Conservation (phyloP, 2,329 filamentous ascomycete species). For the Cytospora paraplurivora region DNA sequence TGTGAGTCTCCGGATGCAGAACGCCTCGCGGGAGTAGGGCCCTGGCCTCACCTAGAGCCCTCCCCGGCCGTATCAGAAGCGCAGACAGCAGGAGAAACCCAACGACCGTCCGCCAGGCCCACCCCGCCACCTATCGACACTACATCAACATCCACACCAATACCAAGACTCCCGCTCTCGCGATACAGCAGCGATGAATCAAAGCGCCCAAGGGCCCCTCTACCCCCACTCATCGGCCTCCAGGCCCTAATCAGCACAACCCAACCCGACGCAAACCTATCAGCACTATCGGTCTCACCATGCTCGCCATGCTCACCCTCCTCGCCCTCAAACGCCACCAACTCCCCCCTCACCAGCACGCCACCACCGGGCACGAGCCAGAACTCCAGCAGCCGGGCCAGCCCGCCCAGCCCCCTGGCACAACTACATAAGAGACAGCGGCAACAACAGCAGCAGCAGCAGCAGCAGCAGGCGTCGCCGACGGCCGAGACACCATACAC, state of each 20-base stretch:
- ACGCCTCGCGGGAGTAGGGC: background rate
- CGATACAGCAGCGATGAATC: conserved; percentile 5
- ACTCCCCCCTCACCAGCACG: too few species aligned
- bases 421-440: too few species aligned
- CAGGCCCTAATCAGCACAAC: conserved; percentile 10
- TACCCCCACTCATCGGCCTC: conserved; percentile 19
- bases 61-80: background rate
- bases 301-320: conserved; percentile 10
- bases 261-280: background rate
- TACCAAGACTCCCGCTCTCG: conserved; percentile 7
- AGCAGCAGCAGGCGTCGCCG: background rate
- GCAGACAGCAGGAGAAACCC: background rate
- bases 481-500: conserved; percentile 22
- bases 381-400: conserved; percentile 17
- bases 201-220: conserved; percentile 11
- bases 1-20: conserved; percentile 8
- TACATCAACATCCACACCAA: background rate
- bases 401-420: conserved; percentile 8
- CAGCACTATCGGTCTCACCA: conserved; percentile 3
- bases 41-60: background rate
- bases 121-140: background rate
- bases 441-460: too few species aligned
- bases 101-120: background rate
- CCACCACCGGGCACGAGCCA: conserved; percentile 8
- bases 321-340: background rate